phyloP scores from a whole-genome alignment of 345 rosid genomes.

The Turritis glabra region DNA sequence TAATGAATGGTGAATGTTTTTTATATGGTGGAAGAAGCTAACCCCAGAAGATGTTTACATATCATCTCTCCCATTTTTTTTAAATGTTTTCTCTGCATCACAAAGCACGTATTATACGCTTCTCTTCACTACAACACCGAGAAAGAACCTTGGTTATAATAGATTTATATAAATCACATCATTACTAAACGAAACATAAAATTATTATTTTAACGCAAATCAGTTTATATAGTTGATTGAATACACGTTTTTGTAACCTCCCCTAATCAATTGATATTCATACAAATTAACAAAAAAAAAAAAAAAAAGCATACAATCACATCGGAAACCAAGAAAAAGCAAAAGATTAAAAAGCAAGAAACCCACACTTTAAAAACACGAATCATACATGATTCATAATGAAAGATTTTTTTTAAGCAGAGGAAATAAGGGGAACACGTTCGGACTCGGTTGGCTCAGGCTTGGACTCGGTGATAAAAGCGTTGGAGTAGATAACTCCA shows the following conservation, averaged over 20 bases:
- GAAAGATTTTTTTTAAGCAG: neutral
- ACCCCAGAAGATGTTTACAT: no score
- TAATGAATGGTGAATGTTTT: no score
- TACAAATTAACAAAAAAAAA: neutral
- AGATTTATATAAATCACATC: no score
- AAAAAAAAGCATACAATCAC: neutral
- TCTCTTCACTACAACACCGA: no score
- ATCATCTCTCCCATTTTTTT: no score
- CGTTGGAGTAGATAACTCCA: conserved; percentile 64
- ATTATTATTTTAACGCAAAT: neutral
- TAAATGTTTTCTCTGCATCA: no score
- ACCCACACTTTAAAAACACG: neutral
- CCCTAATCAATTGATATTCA: neutral
- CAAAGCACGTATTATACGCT: no score
- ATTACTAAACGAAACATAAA: no score
- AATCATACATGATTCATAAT: neutral
- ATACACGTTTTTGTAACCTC: neutral
- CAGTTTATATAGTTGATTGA: neutral
- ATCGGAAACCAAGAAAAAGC: conserved; percentile 3
- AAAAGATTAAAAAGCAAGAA: neutral
- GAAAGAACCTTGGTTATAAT: no score
- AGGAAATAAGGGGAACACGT: conserved; percentile 48
- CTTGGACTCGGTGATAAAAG: conserved; percentile 46
- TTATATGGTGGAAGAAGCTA: no score
- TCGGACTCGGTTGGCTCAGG: conserved; percentile 19